Evolutionary conservation across 2,329 filamentous ascomycete species (phyloP), one percentile per base, ranked within the genome.

Genomic region (Fusarium multiceps): DNA sequence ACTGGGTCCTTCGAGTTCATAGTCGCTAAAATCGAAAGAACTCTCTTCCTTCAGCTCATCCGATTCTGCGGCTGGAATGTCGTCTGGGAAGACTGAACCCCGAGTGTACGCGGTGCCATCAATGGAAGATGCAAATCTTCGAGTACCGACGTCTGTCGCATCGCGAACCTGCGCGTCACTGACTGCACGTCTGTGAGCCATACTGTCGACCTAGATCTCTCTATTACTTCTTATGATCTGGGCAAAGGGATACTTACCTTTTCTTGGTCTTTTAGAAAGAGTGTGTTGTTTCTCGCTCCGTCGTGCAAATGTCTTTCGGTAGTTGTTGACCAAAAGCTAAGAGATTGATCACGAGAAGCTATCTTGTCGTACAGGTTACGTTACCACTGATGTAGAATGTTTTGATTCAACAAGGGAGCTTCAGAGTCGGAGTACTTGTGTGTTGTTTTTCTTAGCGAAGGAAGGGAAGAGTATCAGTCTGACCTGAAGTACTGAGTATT

Each of bases 321-420:
- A 68, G 54, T 68, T 59, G 51, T 43, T 69, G 46, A 53, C 43
- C 53, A 47, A 20, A 50, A 34, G 46, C 46, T 28, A 51, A 41
- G 43, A 23, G 57, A 34, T 51, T 65, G 67, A 64, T 70, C 67
- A 70, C 68, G 67, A 71, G 68, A 70, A 61, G 45, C 50, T 71
- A 70, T 68, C 51, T 49, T 32, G 68, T 70, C 63, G 55, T 59
- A 71, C 68, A 70, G 59, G 68, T 68, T 70, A 70, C 68, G 59
- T 71, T 70, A 68, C 66, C 45, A 51, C 23, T 25, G 27, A 21
- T 47, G 40, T 45, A 27, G 13, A 51, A 23, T 41, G 32, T 21
- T 46, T 55, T 59, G 32, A 21, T 48, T 49, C 28, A 48, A 43
- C 43, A 55, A 45, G 56, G 55, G 45, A 63, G 58, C 53, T 55